Base-by-base conservation (phyloP, 129 eudicot genomes). In the Flaveria ramosissima region DNA sequence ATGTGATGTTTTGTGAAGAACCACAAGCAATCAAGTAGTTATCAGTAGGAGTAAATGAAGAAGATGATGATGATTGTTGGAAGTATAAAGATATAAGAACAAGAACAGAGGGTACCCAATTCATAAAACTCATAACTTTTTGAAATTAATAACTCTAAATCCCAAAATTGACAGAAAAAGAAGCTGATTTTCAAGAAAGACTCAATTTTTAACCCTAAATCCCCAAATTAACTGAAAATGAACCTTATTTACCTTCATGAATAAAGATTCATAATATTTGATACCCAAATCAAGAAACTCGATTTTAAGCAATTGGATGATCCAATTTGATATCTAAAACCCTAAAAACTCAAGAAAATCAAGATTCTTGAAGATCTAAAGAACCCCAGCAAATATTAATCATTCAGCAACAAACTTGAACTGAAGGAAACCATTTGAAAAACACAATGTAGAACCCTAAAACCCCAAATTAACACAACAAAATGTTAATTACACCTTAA, bases 11-110 rank as follows among this genome's bases (percentile, higher is more conserved):
- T 80, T 88, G 84, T 15, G 96, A 84, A 77, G 99, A 89, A 72
- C 97, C 99, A 92, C 99, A 95, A 74, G 87, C 88, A 71, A 91
- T 80, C 78, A 95, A 85, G 86, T 91, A 92, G 60, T 72, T 84
- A 89, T 91, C 96, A 78, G 82, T 70, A 73, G 99, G 97, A 78
- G 82, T 75, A 73, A 83, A 95, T 32, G 82, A 70, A 66, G 92
- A 86, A 82, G 77, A 77, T 13, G 92, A 91, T 13, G 92, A 91
- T 16, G 68, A 73, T 52, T 47, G 68, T 70, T 73, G 73, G 65
- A 82, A 24, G 21, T 80, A 74, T 55, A 71, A 82, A 62, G 83
- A 77, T 9, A 83, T 9, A 77, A 82, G 66, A 69, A 92, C 43
- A 75, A 89, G 66, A 82, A 86, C 76, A 67, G 70, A 64, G 67